Evolutionary conservation across 768 basidiomycete species (phyloP).

Genomic region (Trametes elegans): DNA sequence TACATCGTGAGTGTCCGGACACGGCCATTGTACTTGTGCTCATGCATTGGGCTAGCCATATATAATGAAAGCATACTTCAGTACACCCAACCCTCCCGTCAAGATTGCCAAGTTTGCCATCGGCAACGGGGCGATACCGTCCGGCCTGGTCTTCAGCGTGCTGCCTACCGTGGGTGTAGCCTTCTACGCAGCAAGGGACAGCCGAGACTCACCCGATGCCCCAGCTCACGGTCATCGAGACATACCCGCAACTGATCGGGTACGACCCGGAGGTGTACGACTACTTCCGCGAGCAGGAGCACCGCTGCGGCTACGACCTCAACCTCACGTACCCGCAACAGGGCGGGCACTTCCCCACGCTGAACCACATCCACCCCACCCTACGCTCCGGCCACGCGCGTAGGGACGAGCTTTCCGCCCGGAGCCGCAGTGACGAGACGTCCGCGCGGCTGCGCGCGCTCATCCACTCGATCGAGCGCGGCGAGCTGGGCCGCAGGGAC

Average conservation of each 20-base stretch:
- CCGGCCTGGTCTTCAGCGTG: slow-evolving; percentile 32
- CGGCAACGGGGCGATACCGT: slow-evolving; percentile 57
- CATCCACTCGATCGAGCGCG: slow-evolving; percentile 12
- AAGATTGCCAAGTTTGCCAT: slow-evolving; percentile 66
- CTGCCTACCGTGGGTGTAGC: neutral
- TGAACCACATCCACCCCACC: neutral
- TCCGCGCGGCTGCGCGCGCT: neutral
- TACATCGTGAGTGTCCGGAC: slow-evolving; percentile 48
- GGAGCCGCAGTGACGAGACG: slow-evolving; percentile 8
- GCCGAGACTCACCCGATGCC: neutral
- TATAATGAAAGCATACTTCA: slow-evolving; percentile 70
- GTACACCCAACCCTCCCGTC: slow-evolving; percentile 56
- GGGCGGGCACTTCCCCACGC: slow-evolving; percentile 45
- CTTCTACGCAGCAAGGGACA: too few species aligned
- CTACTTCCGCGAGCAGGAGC: slow-evolving; percentile 66
- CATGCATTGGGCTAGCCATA: slow-evolving; percentile 59
- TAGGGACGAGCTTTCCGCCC: neutral
- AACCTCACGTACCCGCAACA: slow-evolving; percentile 68
- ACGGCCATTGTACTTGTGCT: slow-evolving; percentile 50
- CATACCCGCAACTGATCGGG: slow-evolving; percentile 70
- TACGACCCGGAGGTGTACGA: slow-evolving; percentile 64
- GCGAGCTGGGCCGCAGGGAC: slow-evolving; percentile 17
- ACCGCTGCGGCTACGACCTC: slow-evolving; percentile 62
- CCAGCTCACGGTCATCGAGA: slow-evolving; percentile 61
- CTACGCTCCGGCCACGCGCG: neutral